These are phyloP conservation scores for Fusarium humuli DNA, from an alignment of 2,329 filamentous ascomycete genomes.

Conservation along the genomic window DNA sequence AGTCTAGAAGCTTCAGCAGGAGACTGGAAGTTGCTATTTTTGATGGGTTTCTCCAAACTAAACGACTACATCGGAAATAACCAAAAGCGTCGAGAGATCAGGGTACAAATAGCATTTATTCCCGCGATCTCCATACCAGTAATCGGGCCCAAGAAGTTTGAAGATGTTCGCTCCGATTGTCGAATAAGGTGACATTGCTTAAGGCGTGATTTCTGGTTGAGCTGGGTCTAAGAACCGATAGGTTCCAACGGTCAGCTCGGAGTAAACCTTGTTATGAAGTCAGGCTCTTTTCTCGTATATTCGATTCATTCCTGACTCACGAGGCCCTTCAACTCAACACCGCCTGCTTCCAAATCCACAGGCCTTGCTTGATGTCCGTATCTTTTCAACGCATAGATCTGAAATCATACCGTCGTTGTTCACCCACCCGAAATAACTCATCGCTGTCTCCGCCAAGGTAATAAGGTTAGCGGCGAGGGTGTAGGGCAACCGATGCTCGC, in stretches of 20 bases:
- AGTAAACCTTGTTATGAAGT: neutral
- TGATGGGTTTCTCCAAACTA: neutral
- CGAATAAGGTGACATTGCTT: neutral
- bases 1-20: neutral
- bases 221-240: too few relatives aligned
- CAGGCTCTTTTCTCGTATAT: neutral
- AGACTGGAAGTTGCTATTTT: constrained; percentile 8
- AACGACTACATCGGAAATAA: neutral
- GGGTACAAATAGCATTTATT: neutral
- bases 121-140: neutral
- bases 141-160: too few relatives aligned
- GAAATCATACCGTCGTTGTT: neutral
- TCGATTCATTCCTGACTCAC: neutral
- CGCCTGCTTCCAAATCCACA: neutral
- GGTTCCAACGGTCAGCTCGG: neutral
- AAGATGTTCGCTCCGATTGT: neutral
- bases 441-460: neutral
- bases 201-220: too few relatives aligned
- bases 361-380: fast-evolving
- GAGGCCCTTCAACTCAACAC: neutral
- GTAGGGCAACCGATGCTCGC: neutral
- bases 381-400: neutral
- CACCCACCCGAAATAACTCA: neutral
- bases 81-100: neutral
- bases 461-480: neutral